Evolutionary conservation across 345 rosid genomes (phyloP).

Genomic region (Pugionium dolabratum): DNA sequence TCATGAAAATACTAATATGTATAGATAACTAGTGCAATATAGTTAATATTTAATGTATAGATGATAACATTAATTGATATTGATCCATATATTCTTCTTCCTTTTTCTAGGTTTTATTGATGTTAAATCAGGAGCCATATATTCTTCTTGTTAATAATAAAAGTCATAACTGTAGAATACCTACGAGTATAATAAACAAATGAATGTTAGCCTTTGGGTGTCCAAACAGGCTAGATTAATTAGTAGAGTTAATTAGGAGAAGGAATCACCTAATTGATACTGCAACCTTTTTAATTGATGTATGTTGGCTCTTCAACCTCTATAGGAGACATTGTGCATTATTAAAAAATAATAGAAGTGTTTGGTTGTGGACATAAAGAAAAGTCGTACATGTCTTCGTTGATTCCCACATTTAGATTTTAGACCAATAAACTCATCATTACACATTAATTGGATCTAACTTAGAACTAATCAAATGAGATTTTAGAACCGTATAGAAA

Average conservation of each 20-base stretch:
- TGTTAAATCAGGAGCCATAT: neutral
- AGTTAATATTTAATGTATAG: conserved; percentile 10
- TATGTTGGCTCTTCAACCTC: conserved; percentile 38
- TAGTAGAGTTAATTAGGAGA: conserved; percentile 26
- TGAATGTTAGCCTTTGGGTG: conserved; percentile 27
- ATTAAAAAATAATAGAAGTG: neutral
- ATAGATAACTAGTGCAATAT: conserved; percentile 4
- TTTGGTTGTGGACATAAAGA: conserved; percentile 6
- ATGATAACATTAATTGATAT: neutral
- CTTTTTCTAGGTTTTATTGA: neutral
- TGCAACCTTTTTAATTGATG: conserved; percentile 22
- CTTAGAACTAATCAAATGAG: conserved; percentile 25
- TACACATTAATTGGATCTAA: conserved; percentile 9
- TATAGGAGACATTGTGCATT: conserved; percentile 26
- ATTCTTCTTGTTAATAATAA: conserved; percentile 16
- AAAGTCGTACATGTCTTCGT: conserved; percentile 35
- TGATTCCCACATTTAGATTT: conserved; percentile 32
- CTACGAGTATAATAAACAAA: neutral
- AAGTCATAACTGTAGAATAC: neutral
- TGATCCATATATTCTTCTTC: no score
- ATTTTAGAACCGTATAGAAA: neutral
- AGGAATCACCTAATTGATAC: conserved; percentile 22
- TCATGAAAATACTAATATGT: neutral
- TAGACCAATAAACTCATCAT: conserved; percentile 28
- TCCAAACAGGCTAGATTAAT: conserved; percentile 18